Percentiles rank a stretch among this genome's conserved stretches.
These are phyloP conservation scores for Larix kaempferi DNA, from an alignment of 75 land plant genomes.

Conservation along the genomic window DNA sequence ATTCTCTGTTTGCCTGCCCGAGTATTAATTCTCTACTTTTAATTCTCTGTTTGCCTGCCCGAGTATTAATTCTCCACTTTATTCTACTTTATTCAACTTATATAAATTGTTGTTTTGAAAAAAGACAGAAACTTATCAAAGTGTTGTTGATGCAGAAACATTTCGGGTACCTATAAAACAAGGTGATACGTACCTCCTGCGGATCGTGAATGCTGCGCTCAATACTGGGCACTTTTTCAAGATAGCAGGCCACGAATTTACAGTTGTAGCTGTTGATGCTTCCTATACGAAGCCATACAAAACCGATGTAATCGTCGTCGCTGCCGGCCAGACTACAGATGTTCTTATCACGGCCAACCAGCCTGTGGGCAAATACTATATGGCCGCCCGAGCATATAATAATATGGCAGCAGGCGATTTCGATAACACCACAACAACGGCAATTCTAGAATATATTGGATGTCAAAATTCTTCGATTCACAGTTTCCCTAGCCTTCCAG, in stretches of 20 bases:
- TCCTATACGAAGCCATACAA: constrained; percentile 43
- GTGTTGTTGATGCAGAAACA: constrained; percentile 26
- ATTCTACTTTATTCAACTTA: not conserved
- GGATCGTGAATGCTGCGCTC: constrained; percentile 40
- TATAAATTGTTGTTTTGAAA: not conserved
- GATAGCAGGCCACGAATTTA: constrained; percentile 34
- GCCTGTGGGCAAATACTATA: too few relatives aligned
- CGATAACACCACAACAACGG: too few relatives aligned
- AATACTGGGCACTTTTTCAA: constrained; percentile 50
- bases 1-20: constrained; percentile 38
- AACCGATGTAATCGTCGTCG: constrained; percentile 27
- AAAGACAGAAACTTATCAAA: constrained; percentile 5
- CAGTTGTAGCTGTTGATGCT: constrained; percentile 36
- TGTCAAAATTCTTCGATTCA: too few relatives aligned
- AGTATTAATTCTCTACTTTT: not conserved
- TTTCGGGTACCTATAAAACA: constrained; percentile 30
- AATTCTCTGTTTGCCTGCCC: too few relatives aligned
- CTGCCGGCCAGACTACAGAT: too few relatives aligned
- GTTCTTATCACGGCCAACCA: too few relatives aligned
- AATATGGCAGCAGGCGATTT: too few relatives aligned
- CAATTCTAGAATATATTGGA: too few relatives aligned
- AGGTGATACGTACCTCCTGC: constrained; percentile 39
- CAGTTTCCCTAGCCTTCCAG: too few relatives aligned
- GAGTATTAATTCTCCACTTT: too few relatives aligned
- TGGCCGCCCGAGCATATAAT: too few relatives aligned